Evolutionary conservation across 441 rosid species (phyloP).

Genomic region (Adansonia grandidieri): DNA sequence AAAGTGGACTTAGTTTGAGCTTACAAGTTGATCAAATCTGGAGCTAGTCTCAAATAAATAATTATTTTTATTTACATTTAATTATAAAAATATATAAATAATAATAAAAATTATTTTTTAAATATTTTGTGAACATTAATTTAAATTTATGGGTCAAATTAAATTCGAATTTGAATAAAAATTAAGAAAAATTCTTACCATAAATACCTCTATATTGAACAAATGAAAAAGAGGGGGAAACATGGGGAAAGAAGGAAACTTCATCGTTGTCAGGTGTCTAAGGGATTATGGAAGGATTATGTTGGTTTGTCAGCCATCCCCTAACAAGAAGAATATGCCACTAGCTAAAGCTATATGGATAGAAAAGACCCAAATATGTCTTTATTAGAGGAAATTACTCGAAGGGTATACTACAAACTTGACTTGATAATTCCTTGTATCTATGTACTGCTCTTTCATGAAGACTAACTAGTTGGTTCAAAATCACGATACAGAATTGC

Average conservation of each 20-base stretch:
- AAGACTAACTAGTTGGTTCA: neutral
- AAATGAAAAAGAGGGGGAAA: neutral
- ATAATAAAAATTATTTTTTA: too few species aligned
- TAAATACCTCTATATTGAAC: neutral
- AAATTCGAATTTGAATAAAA: too few species aligned
- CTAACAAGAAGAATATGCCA: neutral
- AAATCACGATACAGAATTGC: neutral
- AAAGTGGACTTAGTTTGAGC: too few species aligned
- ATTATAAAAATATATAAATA: too few species aligned
- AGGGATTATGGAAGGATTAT: neutral
- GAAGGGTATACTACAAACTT: neutral
- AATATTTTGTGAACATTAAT: too few species aligned
- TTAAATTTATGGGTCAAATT: too few species aligned
- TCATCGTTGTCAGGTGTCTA: neutral
- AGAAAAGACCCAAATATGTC: slow-evolving; percentile 5
- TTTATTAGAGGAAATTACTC: slow-evolving; percentile 19
- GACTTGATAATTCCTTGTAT: neutral
- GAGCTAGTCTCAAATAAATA: too few species aligned
- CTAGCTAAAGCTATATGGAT: neutral
- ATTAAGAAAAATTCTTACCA: too few species aligned
- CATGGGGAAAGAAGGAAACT: slow-evolving; percentile 11
- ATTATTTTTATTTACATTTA: too few species aligned
- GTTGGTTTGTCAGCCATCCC: neutral
- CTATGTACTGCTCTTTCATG: neutral
- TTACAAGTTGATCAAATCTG: too few species aligned